These are phyloP conservation scores for Cynanchum wilfordii DNA, from an alignment of 257 asterid species.

Conservation along the genomic window DNA sequence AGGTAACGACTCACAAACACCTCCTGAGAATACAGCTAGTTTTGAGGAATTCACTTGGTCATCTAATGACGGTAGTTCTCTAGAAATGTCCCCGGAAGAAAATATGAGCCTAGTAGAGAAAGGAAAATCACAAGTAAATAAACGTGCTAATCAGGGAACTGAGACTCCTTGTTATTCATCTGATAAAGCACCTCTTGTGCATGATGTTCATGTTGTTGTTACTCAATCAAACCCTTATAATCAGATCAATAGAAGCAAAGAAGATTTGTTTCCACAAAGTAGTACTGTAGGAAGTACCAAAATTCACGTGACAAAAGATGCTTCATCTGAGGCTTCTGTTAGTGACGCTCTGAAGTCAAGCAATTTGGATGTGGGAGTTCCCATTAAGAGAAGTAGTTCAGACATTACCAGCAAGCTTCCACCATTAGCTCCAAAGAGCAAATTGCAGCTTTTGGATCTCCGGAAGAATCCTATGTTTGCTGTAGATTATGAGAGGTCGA, in stretches of 20 bases:
- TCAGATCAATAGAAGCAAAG: constrained; percentile 10
- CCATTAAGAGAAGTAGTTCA: constrained; percentile 30
- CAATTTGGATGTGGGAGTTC: constrained; percentile 22
- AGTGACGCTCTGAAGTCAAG: constrained; percentile 22
- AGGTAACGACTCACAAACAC: constrained; percentile 21
- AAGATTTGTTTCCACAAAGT: background rate
- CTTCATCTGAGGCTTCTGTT: constrained; percentile 23
- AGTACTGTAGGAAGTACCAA: constrained; percentile 10
- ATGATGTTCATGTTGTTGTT: constrained; percentile 33
- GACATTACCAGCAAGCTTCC: constrained; percentile 48
- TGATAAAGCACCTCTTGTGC: constrained; percentile 25
- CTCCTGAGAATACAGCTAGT: constrained; percentile 16
- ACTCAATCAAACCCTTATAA: constrained; percentile 18
- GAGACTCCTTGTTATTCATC: constrained; percentile 10
- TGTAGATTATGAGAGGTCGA: constrained; percentile 49
- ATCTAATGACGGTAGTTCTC: constrained; percentile 11
- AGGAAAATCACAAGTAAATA: constrained; percentile 17
- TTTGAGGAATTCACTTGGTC: constrained; percentile 4
- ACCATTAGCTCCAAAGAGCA: constrained; percentile 38
- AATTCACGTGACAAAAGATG: constrained; percentile 15
- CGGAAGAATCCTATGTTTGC: constrained; percentile 43
- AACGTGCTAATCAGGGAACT: constrained; percentile 12
- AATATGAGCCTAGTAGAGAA: constrained; percentile 16
- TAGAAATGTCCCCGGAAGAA: constrained; percentile 24
- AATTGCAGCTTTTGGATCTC: constrained; percentile 25